Percentiles rank a stretch among this genome's conserved stretches.
Evolutionary conservation across 1,139 yeast species (phyloP).

Genomic region (Zygosaccharomyces sapae): DNA sequence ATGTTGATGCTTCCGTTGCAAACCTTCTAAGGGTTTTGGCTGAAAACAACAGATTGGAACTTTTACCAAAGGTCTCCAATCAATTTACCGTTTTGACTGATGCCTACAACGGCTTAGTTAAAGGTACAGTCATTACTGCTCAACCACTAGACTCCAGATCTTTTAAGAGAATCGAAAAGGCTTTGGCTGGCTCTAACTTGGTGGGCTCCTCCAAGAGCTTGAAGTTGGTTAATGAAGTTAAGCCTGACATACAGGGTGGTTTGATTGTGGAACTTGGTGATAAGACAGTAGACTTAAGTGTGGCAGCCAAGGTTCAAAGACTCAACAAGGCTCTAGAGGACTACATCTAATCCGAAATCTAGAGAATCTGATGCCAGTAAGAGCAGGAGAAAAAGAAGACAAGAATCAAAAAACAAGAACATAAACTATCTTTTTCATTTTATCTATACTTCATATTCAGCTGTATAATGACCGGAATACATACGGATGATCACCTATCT

Average conservation of each 20-base stretch:
- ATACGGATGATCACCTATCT: conserved; percentile 4
- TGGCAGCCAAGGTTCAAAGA: conserved; percentile 77
- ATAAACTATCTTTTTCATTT: not conserved
- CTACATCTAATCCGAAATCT: conserved; percentile 49
- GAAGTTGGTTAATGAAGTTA: conserved; percentile 74
- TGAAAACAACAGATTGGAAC: conserved; percentile 86
- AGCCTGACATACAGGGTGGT: conserved; percentile 94
- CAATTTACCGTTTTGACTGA: conserved; percentile 78
- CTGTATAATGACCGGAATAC: conserved; percentile 9
- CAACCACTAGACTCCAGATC: conserved; percentile 78
- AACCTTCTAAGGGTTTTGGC: conserved; percentile 84
- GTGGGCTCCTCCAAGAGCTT: conserved; percentile 86
- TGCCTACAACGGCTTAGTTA: conserved; percentile 87
- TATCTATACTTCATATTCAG: conserved; percentile 6
- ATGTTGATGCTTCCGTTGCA: conserved; percentile 66
- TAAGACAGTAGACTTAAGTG: conserved; percentile 90
- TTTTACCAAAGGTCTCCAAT: conserved; percentile 60
- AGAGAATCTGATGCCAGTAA: conserved; percentile 14
- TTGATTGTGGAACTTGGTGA: conserved; percentile 94
- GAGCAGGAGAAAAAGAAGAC: not conserved
- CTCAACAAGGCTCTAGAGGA: conserved; percentile 86
- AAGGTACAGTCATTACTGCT: conserved; percentile 90
- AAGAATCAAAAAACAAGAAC: not conserved
- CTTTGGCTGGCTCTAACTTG: conserved; percentile 71
- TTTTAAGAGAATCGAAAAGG: conserved; percentile 71